Base-by-base conservation (phyloP, 2,329 filamentous ascomycete species). In the Lithohypha guttulata region DNA sequence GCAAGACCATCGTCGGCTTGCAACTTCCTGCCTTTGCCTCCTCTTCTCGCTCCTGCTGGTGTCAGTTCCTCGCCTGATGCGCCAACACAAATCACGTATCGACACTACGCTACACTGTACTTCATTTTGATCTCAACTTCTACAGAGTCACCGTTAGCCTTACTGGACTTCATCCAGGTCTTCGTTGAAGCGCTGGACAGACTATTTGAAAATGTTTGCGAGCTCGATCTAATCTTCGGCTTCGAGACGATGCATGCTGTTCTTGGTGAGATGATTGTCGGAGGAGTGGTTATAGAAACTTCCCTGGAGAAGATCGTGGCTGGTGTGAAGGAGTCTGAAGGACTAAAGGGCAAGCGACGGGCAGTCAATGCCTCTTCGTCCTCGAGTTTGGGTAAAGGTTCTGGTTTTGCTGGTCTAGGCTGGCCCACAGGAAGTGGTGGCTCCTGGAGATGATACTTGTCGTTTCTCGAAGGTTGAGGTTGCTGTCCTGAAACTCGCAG, bases 101-200 rank as follows among this genome's bases (percentile, higher is more conserved):
- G 91, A 42, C 84, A 94, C 70, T 98, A 96, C 58, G 91, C 91
- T 7, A 98, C 91, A 0, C 81, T 98, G 45, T 96, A 93, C 66
- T 98, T 98, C 68, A 98, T 98, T 62, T 71, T 98, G 59, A 98
- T 98, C 55, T 91, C 82, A 23, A 98, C 93, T 3, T 85, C 86
- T 4, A 95, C 91, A 43, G 91, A 98, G 63, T 94, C 85, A 1
- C 91, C 91, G 1, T 79, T 98, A 2, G 91, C 91, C 1, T 73
- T 98, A 17, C 86, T 98, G 46, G 91, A 98, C 61, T 68, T 98
- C 39, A 96, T 98, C 49, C 91, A 98, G 63, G 91, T 98, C 44
- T 98, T 95, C 55, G 91, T 98, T 47, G 91, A 98, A 63, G 80
- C 89, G 1, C 73, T 98, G 23, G 91, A 98, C 60, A 78, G 85